Evolutionary conservation across 2,329 filamentous ascomycete genomes (phyloP).

Genomic region (Colletotrichum australisinense): DNA sequence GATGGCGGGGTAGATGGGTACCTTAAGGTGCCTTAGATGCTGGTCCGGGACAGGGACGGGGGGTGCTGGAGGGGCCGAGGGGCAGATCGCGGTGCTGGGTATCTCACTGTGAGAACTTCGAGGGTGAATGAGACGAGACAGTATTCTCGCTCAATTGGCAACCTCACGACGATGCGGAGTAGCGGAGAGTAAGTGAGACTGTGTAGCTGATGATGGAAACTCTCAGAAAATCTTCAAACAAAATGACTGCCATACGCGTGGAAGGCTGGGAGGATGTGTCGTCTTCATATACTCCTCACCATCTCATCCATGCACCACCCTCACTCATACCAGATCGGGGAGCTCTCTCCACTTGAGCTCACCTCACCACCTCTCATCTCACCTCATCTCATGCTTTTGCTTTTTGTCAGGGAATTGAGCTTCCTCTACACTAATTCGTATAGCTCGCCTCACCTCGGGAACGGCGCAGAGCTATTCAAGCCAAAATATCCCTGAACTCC

Average conservation of each 20-base stretch:
- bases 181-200: neutral
- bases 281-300: conserved; percentile 27
- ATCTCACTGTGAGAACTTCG: neutral
- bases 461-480: neutral
- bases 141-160: neutral
- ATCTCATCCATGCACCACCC: neutral
- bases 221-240: neutral
- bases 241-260: neutral
- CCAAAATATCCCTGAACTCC: neutral
- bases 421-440: neutral
- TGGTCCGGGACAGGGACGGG: neutral
- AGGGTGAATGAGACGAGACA: neutral
- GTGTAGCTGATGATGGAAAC: neutral
- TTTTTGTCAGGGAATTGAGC: neutral
- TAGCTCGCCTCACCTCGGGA: neutral
- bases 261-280: neutral
- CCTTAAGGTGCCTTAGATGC: too few relatives aligned
- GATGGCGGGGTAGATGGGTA: conserved; percentile 31
- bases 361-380: conserved; percentile 5
- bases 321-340: neutral
- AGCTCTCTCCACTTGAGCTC: neutral
- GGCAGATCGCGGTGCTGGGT: neutral
- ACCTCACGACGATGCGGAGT: neutral
- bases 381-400: neutral
- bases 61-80: conserved; percentile 4